These are phyloP conservation scores for Trichosporon coremiiforme DNA, from an alignment of 1,284 basidiomycete species.

Conservation along the genomic window DNA sequence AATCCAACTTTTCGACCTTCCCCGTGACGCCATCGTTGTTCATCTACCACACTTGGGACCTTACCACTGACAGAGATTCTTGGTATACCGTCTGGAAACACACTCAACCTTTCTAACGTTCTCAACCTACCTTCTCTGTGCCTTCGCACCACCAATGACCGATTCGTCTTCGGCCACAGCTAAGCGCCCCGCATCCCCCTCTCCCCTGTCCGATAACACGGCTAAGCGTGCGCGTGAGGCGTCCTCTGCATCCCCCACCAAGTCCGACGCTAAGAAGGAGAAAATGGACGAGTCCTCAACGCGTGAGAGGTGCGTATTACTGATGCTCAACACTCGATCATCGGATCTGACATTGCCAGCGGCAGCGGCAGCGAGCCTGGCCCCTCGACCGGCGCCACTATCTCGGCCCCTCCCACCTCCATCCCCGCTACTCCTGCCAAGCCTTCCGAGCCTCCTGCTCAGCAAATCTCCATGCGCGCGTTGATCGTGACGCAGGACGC, in stretches of 20 bases:
- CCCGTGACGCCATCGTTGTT: conserved; percentile 11
- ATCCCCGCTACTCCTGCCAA: conserved; percentile 46
- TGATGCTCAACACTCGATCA: not conserved
- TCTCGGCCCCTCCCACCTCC: conserved; percentile 38
- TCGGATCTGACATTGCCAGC: not conserved
- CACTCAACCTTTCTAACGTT: conserved; percentile 16
- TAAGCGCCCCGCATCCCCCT: conserved; percentile 45
- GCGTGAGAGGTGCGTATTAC: conserved; percentile 42
- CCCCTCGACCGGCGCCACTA: conserved; percentile 35
- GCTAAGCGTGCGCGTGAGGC: conserved; percentile 40
- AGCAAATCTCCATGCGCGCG: conserved; percentile 83
- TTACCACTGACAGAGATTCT: conserved; percentile 18
- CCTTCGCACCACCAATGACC: conserved; percentile 16
- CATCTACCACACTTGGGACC: conserved; percentile 13
- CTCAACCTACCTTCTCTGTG: conserved; percentile 12
- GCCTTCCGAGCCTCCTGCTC: conserved; percentile 39
- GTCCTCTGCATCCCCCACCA: conserved; percentile 27
- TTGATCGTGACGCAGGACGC: conserved; percentile 99
- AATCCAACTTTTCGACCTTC: conserved; percentile 11
- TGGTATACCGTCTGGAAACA: conserved; percentile 19
- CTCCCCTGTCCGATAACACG: conserved; percentile 32
- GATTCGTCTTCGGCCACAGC: conserved; percentile 34
- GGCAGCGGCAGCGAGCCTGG: conserved; percentile 38
- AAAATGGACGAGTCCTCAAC: conserved; percentile 49
- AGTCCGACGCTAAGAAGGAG: conserved; percentile 29